phyloP scores from a whole-genome alignment of 495 filamentous ascomycete genomes.

The Chaetomidium leptoderma region DNA sequence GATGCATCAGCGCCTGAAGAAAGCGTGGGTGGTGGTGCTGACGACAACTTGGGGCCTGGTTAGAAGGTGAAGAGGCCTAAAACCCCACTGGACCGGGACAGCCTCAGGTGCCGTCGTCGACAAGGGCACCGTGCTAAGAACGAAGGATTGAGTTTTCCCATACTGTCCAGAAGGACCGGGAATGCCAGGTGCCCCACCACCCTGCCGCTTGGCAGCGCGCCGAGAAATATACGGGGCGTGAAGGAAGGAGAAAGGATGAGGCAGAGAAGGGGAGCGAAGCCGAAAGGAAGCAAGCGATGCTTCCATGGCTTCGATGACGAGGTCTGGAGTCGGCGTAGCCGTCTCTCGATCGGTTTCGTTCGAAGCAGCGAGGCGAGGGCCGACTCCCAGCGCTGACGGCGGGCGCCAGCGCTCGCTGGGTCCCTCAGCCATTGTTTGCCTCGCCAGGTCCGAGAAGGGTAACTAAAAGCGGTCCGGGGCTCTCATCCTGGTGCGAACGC shows the following conservation, averaged over 20 bases:
- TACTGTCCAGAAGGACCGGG: neutral
- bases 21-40: slow-evolving; percentile 15
- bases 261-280: neutral
- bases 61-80: slow-evolving; percentile 12
- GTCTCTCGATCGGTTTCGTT: neutral
- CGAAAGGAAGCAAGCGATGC: neutral
- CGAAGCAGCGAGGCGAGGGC: neutral
- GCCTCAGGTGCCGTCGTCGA: neutral
- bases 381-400: neutral
- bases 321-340: too few relatives aligned
- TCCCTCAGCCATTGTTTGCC: neutral
- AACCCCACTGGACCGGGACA: slow-evolving; percentile 6
- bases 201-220: slow-evolving; percentile 10
- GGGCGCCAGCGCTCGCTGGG: neutral
- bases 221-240: slow-evolving; percentile 7
- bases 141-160: neutral
- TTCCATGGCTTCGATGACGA: neutral
- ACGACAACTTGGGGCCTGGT: slow-evolving; percentile 11
- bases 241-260: neutral
- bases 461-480: neutral
- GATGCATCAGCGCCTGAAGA: slow-evolving; percentile 21
- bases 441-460: slow-evolving; percentile 1
- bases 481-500: neutral
- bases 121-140: slow-evolving; percentile 12
- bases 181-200: neutral